Evolutionary conservation across 768 basidiomycete species (phyloP).

Genomic region (Thelephora ganbajun): DNA sequence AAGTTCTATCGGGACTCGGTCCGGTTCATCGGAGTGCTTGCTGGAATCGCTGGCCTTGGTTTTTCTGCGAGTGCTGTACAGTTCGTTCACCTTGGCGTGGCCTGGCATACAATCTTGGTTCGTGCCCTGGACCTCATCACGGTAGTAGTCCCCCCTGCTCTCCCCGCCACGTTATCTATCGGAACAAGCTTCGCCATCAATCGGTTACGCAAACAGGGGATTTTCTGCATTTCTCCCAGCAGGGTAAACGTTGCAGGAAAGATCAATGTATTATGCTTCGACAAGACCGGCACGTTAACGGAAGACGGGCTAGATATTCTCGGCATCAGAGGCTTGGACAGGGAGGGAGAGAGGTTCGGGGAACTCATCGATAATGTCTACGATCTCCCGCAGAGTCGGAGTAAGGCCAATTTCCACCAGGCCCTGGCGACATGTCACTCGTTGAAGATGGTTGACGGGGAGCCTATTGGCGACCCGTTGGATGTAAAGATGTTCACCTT

Average conservation of each 20-base stretch:
- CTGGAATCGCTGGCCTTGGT: constrained; percentile 81
- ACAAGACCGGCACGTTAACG: constrained; percentile 97
- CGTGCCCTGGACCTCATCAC: constrained; percentile 93
- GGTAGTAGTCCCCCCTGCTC: constrained; percentile 92
- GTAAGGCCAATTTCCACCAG: constrained; percentile 78
- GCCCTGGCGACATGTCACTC: constrained; percentile 95
- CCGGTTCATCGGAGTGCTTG: constrained; percentile 81
- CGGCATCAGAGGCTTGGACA: constrained; percentile 78
- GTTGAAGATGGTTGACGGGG: constrained; percentile 76
- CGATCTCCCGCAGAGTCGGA: constrained; percentile 59
- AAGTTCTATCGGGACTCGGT: constrained; percentile 94
- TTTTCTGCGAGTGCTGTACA: constrained; percentile 88
- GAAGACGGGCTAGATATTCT: constrained; percentile 97
- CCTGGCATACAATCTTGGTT: constrained; percentile 81
- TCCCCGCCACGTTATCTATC: constrained; percentile 94
- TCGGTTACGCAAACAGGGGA: constrained; percentile 72
- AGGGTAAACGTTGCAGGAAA: constrained; percentile 93
- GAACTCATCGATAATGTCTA: constrained; percentile 80
- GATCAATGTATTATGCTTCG: constrained; percentile 95
- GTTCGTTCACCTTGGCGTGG: constrained; percentile 81
- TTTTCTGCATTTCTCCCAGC: constrained; percentile 95
- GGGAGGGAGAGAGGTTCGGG: constrained; percentile 65
- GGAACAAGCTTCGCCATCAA: constrained; percentile 91
- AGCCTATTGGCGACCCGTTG: constrained; percentile 88
- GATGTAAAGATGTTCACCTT: constrained; percentile 98